A percentile compares a stretch with the other conserved stretches of the same genome.
Evolutionary conservation across 371 early-diverging fungal species (phyloP).

Genomic region (Furculomyces boomerangus): DNA sequence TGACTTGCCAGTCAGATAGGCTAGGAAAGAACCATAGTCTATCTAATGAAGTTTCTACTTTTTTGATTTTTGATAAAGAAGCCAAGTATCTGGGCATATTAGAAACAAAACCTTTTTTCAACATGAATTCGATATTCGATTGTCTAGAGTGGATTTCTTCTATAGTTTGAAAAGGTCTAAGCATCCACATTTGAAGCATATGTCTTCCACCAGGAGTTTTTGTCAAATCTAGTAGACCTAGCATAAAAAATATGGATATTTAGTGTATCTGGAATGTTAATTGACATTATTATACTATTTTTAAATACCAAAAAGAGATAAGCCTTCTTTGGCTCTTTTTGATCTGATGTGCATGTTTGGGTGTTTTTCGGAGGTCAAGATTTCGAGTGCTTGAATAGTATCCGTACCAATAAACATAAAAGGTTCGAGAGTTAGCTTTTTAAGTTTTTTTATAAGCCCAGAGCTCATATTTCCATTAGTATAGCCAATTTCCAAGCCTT

Average conservation of each 20-base stretch:
- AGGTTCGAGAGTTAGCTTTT: not conserved
- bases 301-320: not conserved
- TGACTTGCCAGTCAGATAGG: not conserved
- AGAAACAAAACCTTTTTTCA: not conserved
- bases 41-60: not conserved
- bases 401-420: not conserved
- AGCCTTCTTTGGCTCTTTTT: not conserved
- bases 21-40: constrained; percentile 2
- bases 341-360: constrained; percentile 1
- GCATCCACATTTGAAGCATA: constrained; percentile 3
- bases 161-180: constrained; percentile 1
- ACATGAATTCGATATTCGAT: not conserved
- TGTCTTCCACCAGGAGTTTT: constrained; percentile 1
- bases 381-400: constrained; percentile 1
- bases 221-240: constrained; percentile 1
- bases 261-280: not conserved
- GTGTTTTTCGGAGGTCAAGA: constrained; percentile 1
- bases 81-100: not conserved
- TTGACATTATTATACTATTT: not conserved
- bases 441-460: not conserved
- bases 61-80: not conserved
- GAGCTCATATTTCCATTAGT: not conserved
- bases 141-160: constrained; percentile 1
- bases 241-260: not conserved
- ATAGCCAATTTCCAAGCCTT: not conserved